A percentile compares a stretch with the other conserved stretches of the same genome.
Conservation (phyloP, 805 yeast genomes). For the Metschnikowia henanensis region DNA sequence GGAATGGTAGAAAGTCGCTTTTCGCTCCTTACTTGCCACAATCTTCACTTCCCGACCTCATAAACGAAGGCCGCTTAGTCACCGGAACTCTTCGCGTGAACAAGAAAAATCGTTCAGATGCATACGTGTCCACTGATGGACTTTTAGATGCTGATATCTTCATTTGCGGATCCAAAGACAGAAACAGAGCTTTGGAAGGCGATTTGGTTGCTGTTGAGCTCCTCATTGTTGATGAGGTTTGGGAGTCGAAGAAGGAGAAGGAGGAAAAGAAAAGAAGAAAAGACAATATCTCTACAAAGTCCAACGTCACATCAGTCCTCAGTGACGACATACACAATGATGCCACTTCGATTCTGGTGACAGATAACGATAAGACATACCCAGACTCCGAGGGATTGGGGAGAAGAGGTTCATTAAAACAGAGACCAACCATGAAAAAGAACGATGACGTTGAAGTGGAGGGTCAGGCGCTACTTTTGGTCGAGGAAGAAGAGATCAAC, state of each 20-base stretch:
- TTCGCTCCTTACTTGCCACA: constrained; percentile 98
- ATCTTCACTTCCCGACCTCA: constrained; percentile 83
- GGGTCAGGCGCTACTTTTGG: constrained; percentile 88
- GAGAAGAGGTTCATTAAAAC: constrained; percentile 89
- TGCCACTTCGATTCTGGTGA: constrained; percentile 59
- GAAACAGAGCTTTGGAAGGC: constrained; percentile 96
- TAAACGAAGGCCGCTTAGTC: constrained; percentile 87
- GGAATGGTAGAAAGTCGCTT: constrained; percentile 66
- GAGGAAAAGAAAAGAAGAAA: constrained; percentile 96
- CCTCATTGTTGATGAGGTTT: constrained; percentile 93
- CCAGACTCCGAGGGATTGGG: constrained; percentile 36
- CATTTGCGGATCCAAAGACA: constrained; percentile 97
- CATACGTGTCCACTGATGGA: constrained; percentile 97
- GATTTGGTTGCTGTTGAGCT: constrained; percentile 95
- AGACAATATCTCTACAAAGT: constrained; percentile 47
- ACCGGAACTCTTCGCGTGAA: constrained; percentile 93
- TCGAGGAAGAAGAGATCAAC: constrained; percentile 93
- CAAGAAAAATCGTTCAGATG: constrained; percentile 95
- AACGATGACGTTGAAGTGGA: constrained; percentile 98
- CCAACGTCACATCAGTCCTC: constrained; percentile 37
- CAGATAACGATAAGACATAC: constrained; percentile 33
- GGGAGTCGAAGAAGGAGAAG: constrained; percentile 95
- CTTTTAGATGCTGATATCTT: constrained; percentile 94
- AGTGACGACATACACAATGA: constrained; percentile 78
- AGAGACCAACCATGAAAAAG: constrained; percentile 95